phyloP scores from a whole-genome alignment of 345 rosid species.

The Pugionium dolabratum region DNA sequence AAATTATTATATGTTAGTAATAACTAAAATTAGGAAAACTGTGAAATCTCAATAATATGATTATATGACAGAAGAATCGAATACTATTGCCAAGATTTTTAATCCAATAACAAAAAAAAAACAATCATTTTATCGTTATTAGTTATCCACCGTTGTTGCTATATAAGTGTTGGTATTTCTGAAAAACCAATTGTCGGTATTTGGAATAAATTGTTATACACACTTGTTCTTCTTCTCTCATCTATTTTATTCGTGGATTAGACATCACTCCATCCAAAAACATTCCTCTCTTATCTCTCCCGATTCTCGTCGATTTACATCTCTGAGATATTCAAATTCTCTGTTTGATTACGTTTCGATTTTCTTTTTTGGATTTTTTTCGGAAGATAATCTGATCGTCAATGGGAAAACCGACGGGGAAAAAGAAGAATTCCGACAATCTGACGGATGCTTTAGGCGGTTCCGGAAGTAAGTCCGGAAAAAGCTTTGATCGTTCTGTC shows the following conservation, averaged over 20 bases:
- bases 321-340: background rate
- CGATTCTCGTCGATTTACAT: background rate
- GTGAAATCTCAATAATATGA: no score
- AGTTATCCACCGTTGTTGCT: background rate
- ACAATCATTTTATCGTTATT: background rate
- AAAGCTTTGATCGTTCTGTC: slow-evolving; percentile 49
- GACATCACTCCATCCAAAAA: slow-evolving; percentile 19
- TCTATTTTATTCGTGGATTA: slow-evolving; percentile 32
- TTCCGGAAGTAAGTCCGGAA: slow-evolving; percentile 41
- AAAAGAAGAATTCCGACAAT: slow-evolving; percentile 54
- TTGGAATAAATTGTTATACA: slow-evolving; percentile 5
- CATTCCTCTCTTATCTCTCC: slow-evolving; percentile 24
- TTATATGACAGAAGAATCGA: no score
- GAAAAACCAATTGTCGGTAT: slow-evolving; percentile 14
- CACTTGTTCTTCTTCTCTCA: background rate
- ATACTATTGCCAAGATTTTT: no score
- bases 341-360: background rate
- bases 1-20: no score
- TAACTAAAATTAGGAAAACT: no score
- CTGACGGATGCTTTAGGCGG: slow-evolving; percentile 40
- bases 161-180: background rate
- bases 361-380: slow-evolving; percentile 20
- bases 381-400: slow-evolving; percentile 6
- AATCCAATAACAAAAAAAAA: no score
- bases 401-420: slow-evolving; percentile 94